A percentile compares a stretch with the other conserved stretches of the same genome.
These are phyloP conservation scores for Corrigiola litoralis DNA, from an alignment of 179 eudicot species.

Conservation along the genomic window DNA sequence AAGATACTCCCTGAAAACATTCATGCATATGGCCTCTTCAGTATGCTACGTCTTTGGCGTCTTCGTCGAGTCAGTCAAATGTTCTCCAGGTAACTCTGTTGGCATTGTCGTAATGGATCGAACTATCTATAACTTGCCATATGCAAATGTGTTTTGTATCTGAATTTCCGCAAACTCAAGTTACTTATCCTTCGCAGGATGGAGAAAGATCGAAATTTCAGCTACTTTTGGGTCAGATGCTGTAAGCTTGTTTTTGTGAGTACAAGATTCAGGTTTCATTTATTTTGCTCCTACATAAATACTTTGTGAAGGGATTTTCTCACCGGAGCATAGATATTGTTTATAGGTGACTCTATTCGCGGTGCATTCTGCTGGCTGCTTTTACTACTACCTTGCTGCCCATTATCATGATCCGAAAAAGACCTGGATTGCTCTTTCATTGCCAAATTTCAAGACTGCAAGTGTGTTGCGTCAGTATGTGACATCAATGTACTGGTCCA, in stretches of 20 bases:
- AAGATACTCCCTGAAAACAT: constrained; percentile 33
- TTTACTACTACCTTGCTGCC: constrained; percentile 50
- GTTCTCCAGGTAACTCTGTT: constrained; percentile 56
- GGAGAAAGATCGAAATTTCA: constrained; percentile 66
- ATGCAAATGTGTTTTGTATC: background rate
- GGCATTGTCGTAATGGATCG: background rate
- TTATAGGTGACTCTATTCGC: constrained; percentile 74
- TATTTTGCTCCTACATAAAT: background rate
- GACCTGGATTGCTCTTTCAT: constrained; percentile 53
- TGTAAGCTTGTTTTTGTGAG: constrained; percentile 68
- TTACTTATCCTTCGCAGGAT: constrained; percentile 30
- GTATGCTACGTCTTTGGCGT: constrained; percentile 83
- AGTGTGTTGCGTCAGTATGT: constrained; percentile 47
- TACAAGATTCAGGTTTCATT: constrained; percentile 7
- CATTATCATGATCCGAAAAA: constrained; percentile 36
- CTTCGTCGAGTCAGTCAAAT: constrained; percentile 67
- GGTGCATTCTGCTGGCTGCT: constrained; percentile 69
- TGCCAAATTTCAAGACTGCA: constrained; percentile 25
- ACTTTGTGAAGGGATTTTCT: background rate
- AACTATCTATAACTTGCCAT: background rate
- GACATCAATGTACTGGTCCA: constrained; percentile 82
- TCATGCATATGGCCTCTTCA: constrained; percentile 51
- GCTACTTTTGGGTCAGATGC: constrained; percentile 58
- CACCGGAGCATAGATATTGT: background rate
- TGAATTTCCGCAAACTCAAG: background rate